Percentiles rank a stretch among this genome's conserved stretches.
Conservation (phyloP, 805 yeast genomes). For the Diddensiella caesifluorescens region DNA sequence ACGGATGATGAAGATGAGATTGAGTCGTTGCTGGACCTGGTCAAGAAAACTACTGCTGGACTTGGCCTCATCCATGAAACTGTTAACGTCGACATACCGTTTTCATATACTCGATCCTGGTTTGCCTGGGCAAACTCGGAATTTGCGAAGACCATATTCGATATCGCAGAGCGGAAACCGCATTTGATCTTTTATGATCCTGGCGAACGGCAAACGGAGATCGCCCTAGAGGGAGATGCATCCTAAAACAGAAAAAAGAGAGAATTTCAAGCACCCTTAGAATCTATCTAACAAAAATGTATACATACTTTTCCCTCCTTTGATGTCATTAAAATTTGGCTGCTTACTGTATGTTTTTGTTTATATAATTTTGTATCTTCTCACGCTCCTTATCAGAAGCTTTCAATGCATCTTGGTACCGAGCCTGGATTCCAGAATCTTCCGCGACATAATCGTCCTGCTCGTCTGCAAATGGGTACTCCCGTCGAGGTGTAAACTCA, state of each 20-base stretch:
- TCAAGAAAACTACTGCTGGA: constrained; percentile 61
- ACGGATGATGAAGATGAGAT: constrained; percentile 69
- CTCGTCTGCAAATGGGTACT: constrained; percentile 18
- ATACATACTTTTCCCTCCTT: too few relatives aligned
- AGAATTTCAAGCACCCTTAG: too few relatives aligned
- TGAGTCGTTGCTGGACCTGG: constrained; percentile 38
- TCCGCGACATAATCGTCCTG: constrained; percentile 15
- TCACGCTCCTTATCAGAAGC: constrained; percentile 19
- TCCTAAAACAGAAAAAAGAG: too few relatives aligned
- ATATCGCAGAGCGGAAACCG: constrained; percentile 68
- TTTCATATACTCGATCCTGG: constrained; percentile 71
- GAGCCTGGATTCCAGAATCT: constrained; percentile 47
- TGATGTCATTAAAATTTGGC: too few relatives aligned
- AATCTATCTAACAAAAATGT: too few relatives aligned
- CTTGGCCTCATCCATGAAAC: constrained; percentile 84
- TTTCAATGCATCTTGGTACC: constrained; percentile 64
- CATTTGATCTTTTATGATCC: constrained; percentile 48
- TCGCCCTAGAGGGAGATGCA: background rate
- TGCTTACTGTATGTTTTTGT: constrained; percentile 6
- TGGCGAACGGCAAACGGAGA: background rate
- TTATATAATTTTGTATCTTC: constrained; percentile 17
- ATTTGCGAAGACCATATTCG: constrained; percentile 79
- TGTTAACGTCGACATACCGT: constrained; percentile 53
- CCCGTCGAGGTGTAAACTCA: constrained; percentile 20
- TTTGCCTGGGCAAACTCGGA: constrained; percentile 94